A percentile compares a stretch with the other conserved stretches of the same genome.
Conservation (phyloP, 1,284 basidiomycete species). For the Amylostereum chailletii region DNA sequence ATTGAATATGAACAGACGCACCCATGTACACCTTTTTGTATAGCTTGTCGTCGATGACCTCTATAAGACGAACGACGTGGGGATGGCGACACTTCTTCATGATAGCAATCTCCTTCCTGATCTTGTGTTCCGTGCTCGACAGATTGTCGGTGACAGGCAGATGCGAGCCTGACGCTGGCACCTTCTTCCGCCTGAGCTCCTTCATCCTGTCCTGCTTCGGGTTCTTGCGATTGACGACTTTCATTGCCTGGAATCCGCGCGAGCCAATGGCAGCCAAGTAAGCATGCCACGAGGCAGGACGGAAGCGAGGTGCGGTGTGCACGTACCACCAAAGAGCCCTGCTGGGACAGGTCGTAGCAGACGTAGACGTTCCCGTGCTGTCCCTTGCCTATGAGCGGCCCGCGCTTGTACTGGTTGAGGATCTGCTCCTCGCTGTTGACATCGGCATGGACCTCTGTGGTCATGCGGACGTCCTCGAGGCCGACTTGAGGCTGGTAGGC, state of each 20-base stretch:
- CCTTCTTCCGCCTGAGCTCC: conserved; percentile 46
- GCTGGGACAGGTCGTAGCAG: conserved; percentile 47
- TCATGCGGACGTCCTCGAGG: conserved; percentile 48
- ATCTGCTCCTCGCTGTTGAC: conserved; percentile 17
- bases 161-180: conserved; percentile 43
- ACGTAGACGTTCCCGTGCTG: conserved; percentile 79
- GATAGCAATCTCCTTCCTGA: conserved; percentile 90
- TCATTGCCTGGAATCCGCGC: conserved; percentile 60
- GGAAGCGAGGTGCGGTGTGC: neutral
- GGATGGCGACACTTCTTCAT: conserved; percentile 95
- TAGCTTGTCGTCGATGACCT: conserved; percentile 92
- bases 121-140: conserved; percentile 71
- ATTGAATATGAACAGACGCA: conserved; percentile 29
- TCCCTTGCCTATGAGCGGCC: conserved; percentile 64
- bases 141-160: conserved; percentile 50
- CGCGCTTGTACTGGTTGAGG: conserved; percentile 74
- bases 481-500: conserved; percentile 30
- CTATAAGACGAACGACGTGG: conserved; percentile 86
- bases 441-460: conserved; percentile 37
- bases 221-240: conserved; percentile 64
- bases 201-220: conserved; percentile 45
- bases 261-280: neutral
- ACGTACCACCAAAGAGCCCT: conserved; percentile 31
- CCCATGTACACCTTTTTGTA: conserved; percentile 91
- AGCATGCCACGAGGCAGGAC: neutral